These are phyloP conservation scores for Candida qinlingensis DNA, from an alignment of 805 yeast species.

Conservation along the genomic window DNA sequence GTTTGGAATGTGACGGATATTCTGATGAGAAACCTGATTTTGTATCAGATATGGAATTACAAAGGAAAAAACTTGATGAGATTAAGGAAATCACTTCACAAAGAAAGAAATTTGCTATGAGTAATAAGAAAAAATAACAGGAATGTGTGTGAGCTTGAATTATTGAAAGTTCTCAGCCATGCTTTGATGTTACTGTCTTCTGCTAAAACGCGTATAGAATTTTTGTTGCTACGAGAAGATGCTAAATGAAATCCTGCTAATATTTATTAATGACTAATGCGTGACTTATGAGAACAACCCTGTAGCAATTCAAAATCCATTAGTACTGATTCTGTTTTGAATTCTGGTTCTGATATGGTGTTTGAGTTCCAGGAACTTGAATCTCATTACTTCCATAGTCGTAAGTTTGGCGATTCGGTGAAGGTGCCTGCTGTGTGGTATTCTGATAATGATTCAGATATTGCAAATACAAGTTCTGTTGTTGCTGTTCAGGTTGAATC, in stretches of 20 bases:
- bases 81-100: conserved; percentile 42
- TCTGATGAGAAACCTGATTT: conserved; percentile 45
- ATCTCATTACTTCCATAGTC: not conserved
- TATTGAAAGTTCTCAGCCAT: no score
- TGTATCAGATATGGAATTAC: conserved; percentile 39
- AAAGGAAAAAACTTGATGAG: conserved; percentile 42
- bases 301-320: no score
- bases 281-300: no score
- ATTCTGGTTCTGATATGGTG: not conserved
- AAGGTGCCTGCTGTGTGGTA: not conserved
- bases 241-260: no score
- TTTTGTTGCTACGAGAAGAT: no score
- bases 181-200: no score
- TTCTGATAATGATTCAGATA: conserved; percentile 4
- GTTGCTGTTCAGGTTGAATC: not conserved
- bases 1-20: conserved; percentile 55
- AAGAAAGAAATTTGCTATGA: conserved; percentile 34
- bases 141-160: no score
- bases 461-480: conserved; percentile 5
- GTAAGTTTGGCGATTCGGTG: not conserved
- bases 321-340: no score
- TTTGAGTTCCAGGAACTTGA: conserved; percentile 13
- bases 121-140: conserved; percentile 8
- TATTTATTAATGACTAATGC: no score
- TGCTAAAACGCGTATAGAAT: no score